Evolutionary conservation across 257 asterid genomes (phyloP), one percentile per base, ranked within the genome.

Genomic region (Ehretia macrophylla): DNA sequence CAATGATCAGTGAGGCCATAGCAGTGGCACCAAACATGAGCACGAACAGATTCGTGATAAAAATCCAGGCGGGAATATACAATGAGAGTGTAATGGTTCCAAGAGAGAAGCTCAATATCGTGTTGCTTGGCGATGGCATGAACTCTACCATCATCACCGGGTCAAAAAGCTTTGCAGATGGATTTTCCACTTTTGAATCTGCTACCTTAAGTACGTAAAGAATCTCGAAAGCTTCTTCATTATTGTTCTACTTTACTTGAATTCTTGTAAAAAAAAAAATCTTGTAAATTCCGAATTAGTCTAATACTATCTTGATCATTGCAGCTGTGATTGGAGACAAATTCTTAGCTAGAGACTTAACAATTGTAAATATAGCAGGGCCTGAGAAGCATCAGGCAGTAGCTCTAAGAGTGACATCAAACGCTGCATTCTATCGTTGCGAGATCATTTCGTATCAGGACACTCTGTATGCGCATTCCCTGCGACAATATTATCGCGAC

Each of bases 341-440:
- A 75, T 86, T 83, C 83, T 51, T 86, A 67, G 95, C 84, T 32
- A 71, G 66, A 55, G 83, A 77, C 70, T 17, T 83, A 13, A 67
- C 82, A 58, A 70, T 86, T 62, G 56, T 56, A 27, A 86, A 86
- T 80, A 84, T 83, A 0, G 76, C 95, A 55, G 57, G 71, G 10
- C 81, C 93, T 32, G 81, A 76, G 50, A 86, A 86, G 79, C 93
- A 84, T 66, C 95, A 86, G n/a, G 93, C 90, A 18, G 95, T 86
- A 23, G 95, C 95, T 37, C 66, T 84, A 13, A 57, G 83, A 44
- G 87, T 81, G 0, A 84, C 87, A 0, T 81, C 93, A 0, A 84
- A 86, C 8, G 83, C 93, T 0, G 86, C 90, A 9, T 84, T 84
- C 61, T 76, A 69, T 32, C 83, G 81, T 0, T 86, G 95, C 27